Base-by-base conservation (phyloP, 116 monocot species). In the Dioscorea cayenensis region DNA sequence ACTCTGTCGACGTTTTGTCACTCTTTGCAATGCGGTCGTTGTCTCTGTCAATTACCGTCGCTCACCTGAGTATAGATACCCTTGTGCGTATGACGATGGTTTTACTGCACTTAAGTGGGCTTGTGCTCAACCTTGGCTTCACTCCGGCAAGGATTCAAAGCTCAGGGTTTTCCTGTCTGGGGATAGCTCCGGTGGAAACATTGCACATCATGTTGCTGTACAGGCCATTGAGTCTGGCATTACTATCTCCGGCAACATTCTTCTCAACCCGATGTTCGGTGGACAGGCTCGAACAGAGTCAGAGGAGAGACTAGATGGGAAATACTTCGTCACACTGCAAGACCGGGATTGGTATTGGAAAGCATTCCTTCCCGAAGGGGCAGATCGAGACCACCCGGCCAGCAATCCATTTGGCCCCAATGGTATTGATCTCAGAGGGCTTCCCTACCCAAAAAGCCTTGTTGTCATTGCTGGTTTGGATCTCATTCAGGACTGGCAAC, bases 111-210 rank as follows among this genome's bases (percentile, higher is more conserved):
- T 86, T 51, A 74, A 75, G 18, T 86, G 86, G 86, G 80, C 71
- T 12, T 51, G 75, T 13, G 32, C 71, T 29, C 38, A 77, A 17
- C 77, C 74, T 1, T 86, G 86, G 86, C 82, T 86, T 14, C 70
- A 69, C 37, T 65, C 76, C 22, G 74, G 79, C 4, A 51, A 61
- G 21, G 86, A 82, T 55, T 35, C 69, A 2, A 55, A 22, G 7
- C 75, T 73, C 14, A 62, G 71, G 6, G 69, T 83, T 5, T 86
- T 80, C 72, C 75, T 86, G 13, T 55, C 79, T 0, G 86, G 86
- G 7, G 86, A 86, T 63, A 80, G 80, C 69, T 82, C 86, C 49
- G 86, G 86, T 1, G 86, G 82, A 22, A 86, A 86, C 77, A 79
- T 86, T 23, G 86, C 83, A 0, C 86, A 86, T 72, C 82, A 86